phyloP scores from a whole-genome alignment of 2,329 filamentous ascomycete species.

The Allantophomopsis cytisporea region DNA sequence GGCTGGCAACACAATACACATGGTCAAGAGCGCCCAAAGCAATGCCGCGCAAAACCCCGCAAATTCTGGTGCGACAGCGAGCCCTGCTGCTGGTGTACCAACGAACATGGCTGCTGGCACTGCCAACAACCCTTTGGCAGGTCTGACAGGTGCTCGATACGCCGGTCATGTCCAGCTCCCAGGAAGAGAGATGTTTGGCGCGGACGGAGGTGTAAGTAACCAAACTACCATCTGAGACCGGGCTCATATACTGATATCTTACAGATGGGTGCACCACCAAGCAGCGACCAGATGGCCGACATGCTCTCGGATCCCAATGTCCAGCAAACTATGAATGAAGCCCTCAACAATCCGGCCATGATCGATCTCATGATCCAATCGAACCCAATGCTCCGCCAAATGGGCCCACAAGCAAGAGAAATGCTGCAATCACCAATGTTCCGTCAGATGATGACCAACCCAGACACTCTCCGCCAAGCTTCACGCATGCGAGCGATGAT shows the following conservation, averaged over 20 bases:
- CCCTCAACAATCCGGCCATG: constrained; percentile 87
- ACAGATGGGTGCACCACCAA: constrained; percentile 81
- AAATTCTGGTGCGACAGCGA: constrained; percentile 25
- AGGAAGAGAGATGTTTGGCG: constrained; percentile 77
- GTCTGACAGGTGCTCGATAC: constrained; percentile 83
- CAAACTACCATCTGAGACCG: background rate
- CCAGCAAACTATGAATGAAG: constrained; percentile 80
- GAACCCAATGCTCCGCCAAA: constrained; percentile 68
- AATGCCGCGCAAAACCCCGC: constrained; percentile 31
- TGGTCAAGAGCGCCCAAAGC: constrained; percentile 93
- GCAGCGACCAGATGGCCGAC: constrained; percentile 66
- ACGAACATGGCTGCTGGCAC: constrained; percentile 70
- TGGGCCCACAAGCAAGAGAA: constrained; percentile 62
- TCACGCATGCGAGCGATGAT: constrained; percentile 69
- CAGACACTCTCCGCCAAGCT: constrained; percentile 69
- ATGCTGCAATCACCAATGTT: constrained; percentile 83
- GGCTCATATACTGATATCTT: constrained; percentile 7
- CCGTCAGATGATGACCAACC: constrained; percentile 86
- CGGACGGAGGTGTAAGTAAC: constrained; percentile 76
- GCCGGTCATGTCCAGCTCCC: constrained; percentile 86
- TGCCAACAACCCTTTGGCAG: constrained; percentile 80
- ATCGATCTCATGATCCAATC: constrained; percentile 89
- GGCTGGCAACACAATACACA: constrained; percentile 85
- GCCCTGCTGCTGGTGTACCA: constrained; percentile 45
- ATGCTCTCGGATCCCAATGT: constrained; percentile 86